phyloP scores from a whole-genome alignment of 177 flowering plant species.

The Vitis hybrid region DNA sequence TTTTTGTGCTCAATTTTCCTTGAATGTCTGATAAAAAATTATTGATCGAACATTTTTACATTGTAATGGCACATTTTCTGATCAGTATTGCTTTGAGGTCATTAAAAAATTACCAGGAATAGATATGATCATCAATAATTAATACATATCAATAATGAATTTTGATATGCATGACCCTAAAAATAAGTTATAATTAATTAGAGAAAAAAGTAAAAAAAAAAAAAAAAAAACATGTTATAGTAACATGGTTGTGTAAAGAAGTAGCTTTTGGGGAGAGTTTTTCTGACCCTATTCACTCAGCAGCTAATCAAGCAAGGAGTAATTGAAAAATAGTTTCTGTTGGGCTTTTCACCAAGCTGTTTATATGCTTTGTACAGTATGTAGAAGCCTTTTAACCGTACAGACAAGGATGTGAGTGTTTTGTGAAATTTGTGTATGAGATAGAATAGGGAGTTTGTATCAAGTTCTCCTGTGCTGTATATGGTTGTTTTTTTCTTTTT shows the following conservation, averaged over 20 bases:
- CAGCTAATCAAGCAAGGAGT: slow-evolving; percentile 1
- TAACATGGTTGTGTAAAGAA: not conserved
- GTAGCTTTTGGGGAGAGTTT: not conserved
- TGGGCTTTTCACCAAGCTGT: not conserved
- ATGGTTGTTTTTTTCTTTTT: no score
- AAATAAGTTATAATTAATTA: not conserved
- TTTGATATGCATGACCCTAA: no score
- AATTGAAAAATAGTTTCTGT: not conserved
- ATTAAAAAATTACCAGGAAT: not conserved
- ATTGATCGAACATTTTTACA: not conserved
- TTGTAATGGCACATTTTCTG: not conserved
- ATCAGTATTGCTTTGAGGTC: not conserved
- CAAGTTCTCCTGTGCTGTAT: no score
- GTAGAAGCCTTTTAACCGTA: no score
- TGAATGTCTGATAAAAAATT: not conserved
- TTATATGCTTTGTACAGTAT: not conserved
- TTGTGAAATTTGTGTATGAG: no score
- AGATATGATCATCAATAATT: not conserved
- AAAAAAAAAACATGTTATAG: not conserved
- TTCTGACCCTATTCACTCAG: not conserved
- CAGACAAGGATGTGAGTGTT: no score
- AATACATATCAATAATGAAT: not conserved
- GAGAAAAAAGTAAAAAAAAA: no score
- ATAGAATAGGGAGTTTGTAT: no score
- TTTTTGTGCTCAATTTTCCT: not conserved